Conservation (phyloP, 1,284 basidiomycete genomes). For the Peniophora sp. region DNA sequence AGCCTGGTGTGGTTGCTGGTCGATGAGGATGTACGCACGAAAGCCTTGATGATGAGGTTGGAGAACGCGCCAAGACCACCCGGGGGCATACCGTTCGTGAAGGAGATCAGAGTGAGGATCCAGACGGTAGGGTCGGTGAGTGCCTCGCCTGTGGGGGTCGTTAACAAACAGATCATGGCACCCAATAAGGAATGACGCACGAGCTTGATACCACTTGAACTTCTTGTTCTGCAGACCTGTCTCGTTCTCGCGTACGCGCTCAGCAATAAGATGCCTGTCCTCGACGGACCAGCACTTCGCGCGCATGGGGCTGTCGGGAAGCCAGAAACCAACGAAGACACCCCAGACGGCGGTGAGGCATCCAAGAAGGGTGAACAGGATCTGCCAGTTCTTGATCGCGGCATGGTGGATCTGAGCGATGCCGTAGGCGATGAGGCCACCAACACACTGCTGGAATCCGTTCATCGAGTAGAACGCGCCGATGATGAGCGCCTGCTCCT, state of each 20-base stretch:
- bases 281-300: slow-evolving; percentile 40
- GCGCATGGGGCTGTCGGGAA: slow-evolving; percentile 43
- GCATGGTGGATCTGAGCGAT: slow-evolving; percentile 36
- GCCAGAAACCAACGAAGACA: slow-evolving; percentile 40
- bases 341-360: slow-evolving; percentile 40
- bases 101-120: slow-evolving; percentile 35
- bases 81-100: slow-evolving; percentile 46
- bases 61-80: slow-evolving; percentile 46
- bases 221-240: slow-evolving; percentile 47
- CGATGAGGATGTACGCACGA: slow-evolving; percentile 19
- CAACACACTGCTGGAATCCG: slow-evolving; percentile 45
- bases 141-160: slow-evolving; percentile 28
- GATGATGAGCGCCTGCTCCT: slow-evolving; percentile 42
- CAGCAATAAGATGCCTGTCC: slow-evolving; percentile 43
- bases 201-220: slow-evolving; percentile 40
- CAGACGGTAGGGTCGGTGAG: slow-evolving; percentile 39
- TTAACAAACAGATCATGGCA: neutral
- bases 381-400: slow-evolving; percentile 43
- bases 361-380: slow-evolving; percentile 41
- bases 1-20: neutral
- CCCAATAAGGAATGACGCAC: slow-evolving; percentile 14
- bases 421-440: slow-evolving; percentile 42
- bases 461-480: slow-evolving; percentile 45
- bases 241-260: slow-evolving; percentile 47
- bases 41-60: slow-evolving; percentile 41